phyloP scores from a whole-genome alignment of 2,329 filamentous ascomycete genomes.

The Lecanosticta acicola region DNA sequence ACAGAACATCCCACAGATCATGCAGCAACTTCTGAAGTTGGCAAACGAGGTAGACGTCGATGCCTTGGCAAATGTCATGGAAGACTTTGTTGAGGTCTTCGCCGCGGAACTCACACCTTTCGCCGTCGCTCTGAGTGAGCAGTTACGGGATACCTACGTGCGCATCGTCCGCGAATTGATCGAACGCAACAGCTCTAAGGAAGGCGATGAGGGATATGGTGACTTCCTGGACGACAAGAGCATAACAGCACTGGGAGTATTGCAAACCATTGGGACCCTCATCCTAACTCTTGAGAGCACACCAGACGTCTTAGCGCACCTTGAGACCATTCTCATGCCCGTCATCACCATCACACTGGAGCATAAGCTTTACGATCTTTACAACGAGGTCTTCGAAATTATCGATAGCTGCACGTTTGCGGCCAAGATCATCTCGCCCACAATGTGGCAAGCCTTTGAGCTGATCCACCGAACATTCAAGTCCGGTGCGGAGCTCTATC shows the following conservation, averaged over 20 bases:
- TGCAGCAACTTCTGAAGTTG: conserved; percentile 95
- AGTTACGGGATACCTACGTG: conserved; percentile 91
- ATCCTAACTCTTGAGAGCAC: conserved; percentile 97
- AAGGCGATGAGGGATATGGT: conserved; percentile 72
- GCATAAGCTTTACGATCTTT: conserved; percentile 95
- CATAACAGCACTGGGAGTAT: conserved; percentile 89
- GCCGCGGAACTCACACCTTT: conserved; percentile 96
- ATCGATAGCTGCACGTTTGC: conserved; percentile 99
- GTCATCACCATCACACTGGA: conserved; percentile 93
- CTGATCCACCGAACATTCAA: conserved; percentile 97
- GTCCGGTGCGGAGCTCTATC: conserved; percentile 89
- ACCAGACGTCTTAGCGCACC: conserved; percentile 86
- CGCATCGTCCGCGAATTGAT: conserved; percentile 87
- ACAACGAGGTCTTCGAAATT: conserved; percentile 98
- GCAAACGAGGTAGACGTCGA: conserved; percentile 98
- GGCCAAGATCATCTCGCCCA: conserved; percentile 87
- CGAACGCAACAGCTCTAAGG: conserved; percentile 74
- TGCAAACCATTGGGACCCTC: conserved; percentile 95
- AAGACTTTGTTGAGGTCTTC: conserved; percentile 98
- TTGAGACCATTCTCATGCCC: conserved; percentile 94
- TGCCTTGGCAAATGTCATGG: conserved; percentile 96
- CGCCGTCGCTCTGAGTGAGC: conserved; percentile 90
- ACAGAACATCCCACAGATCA: conserved; percentile 95
- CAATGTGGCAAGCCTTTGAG: conserved; percentile 98
- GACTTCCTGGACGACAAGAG: conserved; percentile 98